A percentile compares a stretch with the other conserved stretches of the same genome.
Conservation (phyloP, 768 basidiomycete genomes). For the Phlebiopsis flavidoalba region DNA sequence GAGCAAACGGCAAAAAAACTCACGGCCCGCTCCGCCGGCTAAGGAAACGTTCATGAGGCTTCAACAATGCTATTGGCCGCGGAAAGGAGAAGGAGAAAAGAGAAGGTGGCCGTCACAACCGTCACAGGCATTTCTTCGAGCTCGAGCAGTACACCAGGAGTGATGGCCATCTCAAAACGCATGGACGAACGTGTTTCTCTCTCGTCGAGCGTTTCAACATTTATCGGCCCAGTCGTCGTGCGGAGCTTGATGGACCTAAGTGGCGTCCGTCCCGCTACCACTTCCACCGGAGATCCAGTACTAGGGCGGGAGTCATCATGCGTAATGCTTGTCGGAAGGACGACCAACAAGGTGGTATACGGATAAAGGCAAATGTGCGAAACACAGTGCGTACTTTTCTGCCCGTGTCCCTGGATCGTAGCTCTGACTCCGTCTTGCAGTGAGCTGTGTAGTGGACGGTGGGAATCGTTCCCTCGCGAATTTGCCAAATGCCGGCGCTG, state of each 20-base stretch:
- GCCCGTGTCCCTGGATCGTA: neutral
- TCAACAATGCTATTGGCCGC: constrained; percentile 36
- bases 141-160: constrained; percentile 10
- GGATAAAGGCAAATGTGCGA: constrained; percentile 97
- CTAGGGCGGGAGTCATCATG: constrained; percentile 99
- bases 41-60: constrained; percentile 43
- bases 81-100: constrained; percentile 43
- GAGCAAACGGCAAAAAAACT: constrained; percentile 17
- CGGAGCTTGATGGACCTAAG: constrained; percentile 68
- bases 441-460: constrained; percentile 94
- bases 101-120: constrained; percentile 9
- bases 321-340: constrained; percentile 98
- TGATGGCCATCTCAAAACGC: constrained; percentile 29
- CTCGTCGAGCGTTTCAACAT: constrained; percentile 97
- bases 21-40: constrained; percentile 14
- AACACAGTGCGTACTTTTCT: constrained; percentile 60
- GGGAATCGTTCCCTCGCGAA: constrained; percentile 90
- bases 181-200: constrained; percentile 93
- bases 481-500: constrained; percentile 97
- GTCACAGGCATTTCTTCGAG: constrained; percentile 8
- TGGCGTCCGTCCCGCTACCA: constrained; percentile 58
- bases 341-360: constrained; percentile 85
- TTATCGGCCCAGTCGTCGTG: constrained; percentile 83
- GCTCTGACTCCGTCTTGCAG: constrained; percentile 29
- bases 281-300: constrained; percentile 92